Evolutionary conservation across 2,329 filamentous ascomycete genomes (phyloP).

Genomic region (Diplodia mutila): DNA sequence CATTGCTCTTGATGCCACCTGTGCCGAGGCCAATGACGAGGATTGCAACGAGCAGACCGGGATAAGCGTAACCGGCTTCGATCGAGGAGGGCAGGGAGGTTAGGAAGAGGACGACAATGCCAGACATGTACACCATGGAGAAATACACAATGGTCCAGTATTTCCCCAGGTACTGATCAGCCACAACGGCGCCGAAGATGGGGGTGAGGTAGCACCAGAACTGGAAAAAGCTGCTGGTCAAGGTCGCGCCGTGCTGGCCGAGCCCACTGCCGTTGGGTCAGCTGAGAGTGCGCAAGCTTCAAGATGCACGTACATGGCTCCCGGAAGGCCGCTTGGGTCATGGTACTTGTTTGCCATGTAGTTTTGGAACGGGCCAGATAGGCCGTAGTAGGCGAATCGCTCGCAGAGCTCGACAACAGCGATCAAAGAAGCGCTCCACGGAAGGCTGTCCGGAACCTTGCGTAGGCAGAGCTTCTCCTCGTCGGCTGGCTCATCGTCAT

Average conservation of each 20-base stretch:
- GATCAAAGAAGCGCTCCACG: conserved; percentile 52
- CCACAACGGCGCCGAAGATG: conserved; percentile 55
- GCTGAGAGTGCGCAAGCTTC: neutral
- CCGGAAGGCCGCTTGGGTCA: conserved; percentile 46
- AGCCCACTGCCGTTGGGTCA: conserved; percentile 37
- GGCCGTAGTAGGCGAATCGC: conserved; percentile 53
- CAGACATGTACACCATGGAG: conserved; percentile 64
- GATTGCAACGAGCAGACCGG: conserved; percentile 65
- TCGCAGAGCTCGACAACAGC: conserved; percentile 56
- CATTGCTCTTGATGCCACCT: conserved; percentile 81
- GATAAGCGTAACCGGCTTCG: conserved; percentile 62
- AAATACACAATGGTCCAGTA: conserved; percentile 72
- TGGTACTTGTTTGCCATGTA: conserved; percentile 51
- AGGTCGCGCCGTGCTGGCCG: conserved; percentile 49
- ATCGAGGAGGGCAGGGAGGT: conserved; percentile 68
- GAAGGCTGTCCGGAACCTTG: conserved; percentile 52
- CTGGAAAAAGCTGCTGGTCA: conserved; percentile 53
- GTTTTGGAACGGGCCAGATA: conserved; percentile 55
- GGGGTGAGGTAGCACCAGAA: conserved; percentile 56
- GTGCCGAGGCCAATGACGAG: conserved; percentile 75
- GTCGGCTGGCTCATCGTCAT: conserved; percentile 42
- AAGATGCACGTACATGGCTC: conserved; percentile 34
- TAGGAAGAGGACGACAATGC: conserved; percentile 68
- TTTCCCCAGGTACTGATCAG: conserved; percentile 71
- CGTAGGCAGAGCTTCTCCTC: conserved; percentile 49